Conservation (phyloP, 805 yeast species). For the Starmerella vaccinii region DNA sequence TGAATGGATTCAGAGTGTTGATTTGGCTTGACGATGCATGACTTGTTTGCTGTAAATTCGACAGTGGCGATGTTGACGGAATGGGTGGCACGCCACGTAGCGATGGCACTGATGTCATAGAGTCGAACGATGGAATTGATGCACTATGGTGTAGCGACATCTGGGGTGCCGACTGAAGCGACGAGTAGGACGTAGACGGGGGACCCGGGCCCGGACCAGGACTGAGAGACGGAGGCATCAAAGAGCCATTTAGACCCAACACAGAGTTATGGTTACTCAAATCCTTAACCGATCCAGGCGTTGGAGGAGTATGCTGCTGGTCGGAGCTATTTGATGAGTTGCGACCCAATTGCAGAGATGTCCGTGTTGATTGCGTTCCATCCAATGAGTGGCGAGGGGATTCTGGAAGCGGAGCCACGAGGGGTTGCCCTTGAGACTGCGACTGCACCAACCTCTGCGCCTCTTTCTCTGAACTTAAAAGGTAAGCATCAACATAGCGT, state of each 20-base stretch:
- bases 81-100: neutral
- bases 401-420: neutral
- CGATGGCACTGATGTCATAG: neutral
- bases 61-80: neutral
- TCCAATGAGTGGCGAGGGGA: neutral
- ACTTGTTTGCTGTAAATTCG: neutral
- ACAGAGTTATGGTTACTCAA: neutral
- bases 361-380: neutral
- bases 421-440: too few relatives aligned
- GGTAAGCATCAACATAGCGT: conserved; percentile 31
- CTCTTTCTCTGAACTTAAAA: conserved; percentile 3
- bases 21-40: neutral
- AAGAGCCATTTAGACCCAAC: neutral
- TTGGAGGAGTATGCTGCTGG: neutral
- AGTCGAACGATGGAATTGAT: neutral
- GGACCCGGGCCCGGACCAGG: conserved; percentile 1
- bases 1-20: neutral
- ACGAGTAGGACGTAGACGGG: neutral
- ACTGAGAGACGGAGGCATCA: neutral
- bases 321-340: neutral
- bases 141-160: neutral
- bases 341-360: neutral
- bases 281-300: conserved; percentile 1
- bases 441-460: neutral
- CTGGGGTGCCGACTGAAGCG: neutral